Conservation (phyloP, 768 basidiomycete species). For the Agaricus subrufescens region DNA sequence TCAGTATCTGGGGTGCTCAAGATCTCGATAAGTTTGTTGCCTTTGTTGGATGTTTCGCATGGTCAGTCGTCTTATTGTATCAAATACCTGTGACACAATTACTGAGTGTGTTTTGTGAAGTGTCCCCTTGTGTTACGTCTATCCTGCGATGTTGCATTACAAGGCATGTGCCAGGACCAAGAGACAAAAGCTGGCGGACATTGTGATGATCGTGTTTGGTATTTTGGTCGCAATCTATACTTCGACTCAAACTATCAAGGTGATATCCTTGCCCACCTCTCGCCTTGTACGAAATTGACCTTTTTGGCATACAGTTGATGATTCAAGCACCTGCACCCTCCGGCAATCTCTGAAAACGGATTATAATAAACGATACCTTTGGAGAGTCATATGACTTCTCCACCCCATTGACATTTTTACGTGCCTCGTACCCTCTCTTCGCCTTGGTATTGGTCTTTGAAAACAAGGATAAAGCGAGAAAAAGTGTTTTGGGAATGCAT, state of each 20-base stretch:
- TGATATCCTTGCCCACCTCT: slow-evolving; percentile 24
- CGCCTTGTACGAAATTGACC: slow-evolving; percentile 1
- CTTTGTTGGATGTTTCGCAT: slow-evolving; percentile 90
- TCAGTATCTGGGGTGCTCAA: slow-evolving; percentile 78
- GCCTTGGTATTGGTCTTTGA: too few species aligned
- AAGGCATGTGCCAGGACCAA: slow-evolving; percentile 76
- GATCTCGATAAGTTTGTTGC: slow-evolving; percentile 97
- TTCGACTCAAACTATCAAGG: slow-evolving; percentile 71
- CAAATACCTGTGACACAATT: background rate
- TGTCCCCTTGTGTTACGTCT: slow-evolving; percentile 90
- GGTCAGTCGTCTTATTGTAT: slow-evolving; percentile 45
- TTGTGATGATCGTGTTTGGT: slow-evolving; percentile 74
- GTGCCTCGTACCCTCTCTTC: too few species aligned
- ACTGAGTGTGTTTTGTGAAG: slow-evolving; percentile 32
- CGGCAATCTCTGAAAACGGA: too few species aligned
- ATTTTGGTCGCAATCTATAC: slow-evolving; percentile 70
- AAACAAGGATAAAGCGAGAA: too few species aligned
- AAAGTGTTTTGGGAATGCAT: too few species aligned
- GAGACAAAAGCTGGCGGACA: slow-evolving; percentile 62
- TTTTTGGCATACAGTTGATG: slow-evolving; percentile 48
- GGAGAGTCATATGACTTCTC: too few species aligned
- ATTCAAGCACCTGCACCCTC: slow-evolving; percentile 21
- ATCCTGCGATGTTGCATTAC: slow-evolving; percentile 91
- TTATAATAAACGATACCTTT: too few species aligned
- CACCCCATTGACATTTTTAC: too few species aligned